Evolutionary conservation across 192 early-diverging fungal genomes (phyloP).

Genomic region (Rhizoclosmatium globosum): DNA sequence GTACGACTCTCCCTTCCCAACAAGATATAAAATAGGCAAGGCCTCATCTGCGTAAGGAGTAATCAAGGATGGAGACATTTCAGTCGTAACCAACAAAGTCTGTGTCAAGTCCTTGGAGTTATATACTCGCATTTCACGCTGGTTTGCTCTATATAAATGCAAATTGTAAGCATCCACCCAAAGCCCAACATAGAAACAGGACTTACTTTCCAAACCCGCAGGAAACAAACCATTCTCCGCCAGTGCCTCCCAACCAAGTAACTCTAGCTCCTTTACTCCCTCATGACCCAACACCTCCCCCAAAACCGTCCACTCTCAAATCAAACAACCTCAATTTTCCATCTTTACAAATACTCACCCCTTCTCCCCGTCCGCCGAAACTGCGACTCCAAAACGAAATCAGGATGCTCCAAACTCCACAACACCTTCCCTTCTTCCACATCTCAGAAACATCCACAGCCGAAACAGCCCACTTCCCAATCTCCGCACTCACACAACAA

Average conservation of each 20-base stretch:
- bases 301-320: slow-evolving; percentile 64
- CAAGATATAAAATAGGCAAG: slow-evolving; percentile 17
- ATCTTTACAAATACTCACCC: slow-evolving; percentile 70
- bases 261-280: slow-evolving; percentile 69
- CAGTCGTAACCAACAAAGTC: slow-evolving; percentile 49
- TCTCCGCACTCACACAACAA: slow-evolving; percentile 70
- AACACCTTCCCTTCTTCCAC: background rate
- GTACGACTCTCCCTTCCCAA: slow-evolving; percentile 69
- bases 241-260: slow-evolving; percentile 65
- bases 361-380: slow-evolving; percentile 65
- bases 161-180: background rate
- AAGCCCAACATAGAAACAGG: background rate
- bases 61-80: slow-evolving; percentile 80
- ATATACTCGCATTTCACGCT: slow-evolving; percentile 71
- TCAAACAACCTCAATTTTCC: slow-evolving; percentile 75
- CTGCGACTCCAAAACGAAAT: slow-evolving; percentile 43
- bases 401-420: slow-evolving; percentile 34
- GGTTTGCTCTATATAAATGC: slow-evolving; percentile 59
- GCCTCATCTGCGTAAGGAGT: slow-evolving; percentile 68
- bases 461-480: background rate
- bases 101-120: slow-evolving; percentile 37
- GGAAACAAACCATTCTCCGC: slow-evolving; percentile 51
- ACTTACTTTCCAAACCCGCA: slow-evolving; percentile 76
- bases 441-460: background rate
- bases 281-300: slow-evolving; percentile 70